phyloP scores from a whole-genome alignment of 148 eudicot species.

The Vaccinium vitisidaea region DNA sequence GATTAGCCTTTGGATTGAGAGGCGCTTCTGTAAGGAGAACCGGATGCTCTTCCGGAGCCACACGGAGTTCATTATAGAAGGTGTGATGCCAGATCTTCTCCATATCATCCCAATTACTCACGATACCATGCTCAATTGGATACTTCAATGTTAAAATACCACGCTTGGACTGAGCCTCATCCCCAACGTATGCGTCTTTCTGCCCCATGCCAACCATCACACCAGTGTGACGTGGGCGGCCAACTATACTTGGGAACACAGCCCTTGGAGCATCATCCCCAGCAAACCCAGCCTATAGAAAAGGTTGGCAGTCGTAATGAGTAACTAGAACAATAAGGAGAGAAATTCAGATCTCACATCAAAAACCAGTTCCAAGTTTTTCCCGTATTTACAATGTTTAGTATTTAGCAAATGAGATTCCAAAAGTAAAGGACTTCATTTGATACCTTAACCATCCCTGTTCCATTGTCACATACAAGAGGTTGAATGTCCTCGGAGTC shows the following conservation, averaged over 20 bases:
- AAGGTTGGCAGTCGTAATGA: not conserved
- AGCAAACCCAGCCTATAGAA: slow-evolving; percentile 53
- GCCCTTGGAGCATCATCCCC: slow-evolving; percentile 64
- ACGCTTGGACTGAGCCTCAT: slow-evolving; percentile 60
- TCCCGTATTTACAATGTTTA: not conserved
- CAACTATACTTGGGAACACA: slow-evolving; percentile 58
- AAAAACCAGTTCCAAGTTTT: not conserved
- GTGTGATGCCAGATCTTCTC: slow-evolving; percentile 68
- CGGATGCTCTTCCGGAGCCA: slow-evolving; percentile 61
- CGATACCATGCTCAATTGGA: slow-evolving; percentile 61
- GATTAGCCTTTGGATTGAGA: slow-evolving; percentile 59
- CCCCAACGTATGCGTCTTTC: slow-evolving; percentile 61
- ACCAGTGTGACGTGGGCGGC: slow-evolving; percentile 59
- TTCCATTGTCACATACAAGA: slow-evolving; percentile 10
- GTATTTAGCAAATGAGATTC: not conserved
- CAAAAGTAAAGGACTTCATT: not conserved
- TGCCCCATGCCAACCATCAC: slow-evolving; percentile 69
- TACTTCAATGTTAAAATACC: slow-evolving; percentile 53
- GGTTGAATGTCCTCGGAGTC: slow-evolving; percentile 11
- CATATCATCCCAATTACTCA: slow-evolving; percentile 62
- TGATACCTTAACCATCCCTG: slow-evolving; percentile 19
- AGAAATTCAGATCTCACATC: not conserved
- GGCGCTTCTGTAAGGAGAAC: slow-evolving; percentile 58
- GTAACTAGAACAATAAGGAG: not conserved
- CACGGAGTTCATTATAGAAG: slow-evolving; percentile 57